phyloP scores from a whole-genome alignment of 2,329 filamentous ascomycete genomes.

The Fusarium duplospermum region DNA sequence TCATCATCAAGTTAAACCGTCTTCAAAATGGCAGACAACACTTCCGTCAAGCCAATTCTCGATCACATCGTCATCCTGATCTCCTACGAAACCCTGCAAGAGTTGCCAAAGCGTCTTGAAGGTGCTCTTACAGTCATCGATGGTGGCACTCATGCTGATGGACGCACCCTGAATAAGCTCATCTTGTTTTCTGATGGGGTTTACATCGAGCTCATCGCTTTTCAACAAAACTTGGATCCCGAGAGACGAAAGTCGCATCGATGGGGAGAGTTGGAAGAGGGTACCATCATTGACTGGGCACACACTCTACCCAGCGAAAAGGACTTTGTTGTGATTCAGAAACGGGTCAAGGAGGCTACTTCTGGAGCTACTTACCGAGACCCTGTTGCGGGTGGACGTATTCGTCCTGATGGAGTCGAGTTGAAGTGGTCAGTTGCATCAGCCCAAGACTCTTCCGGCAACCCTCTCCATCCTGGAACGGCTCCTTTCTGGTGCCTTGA shows the following conservation, averaged over 20 bases:
- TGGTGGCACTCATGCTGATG: slow-evolving; percentile 21
- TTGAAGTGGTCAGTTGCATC: slow-evolving; percentile 30
- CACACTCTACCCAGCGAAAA: slow-evolving; percentile 20
- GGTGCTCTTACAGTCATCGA: slow-evolving; percentile 18
- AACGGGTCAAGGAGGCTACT: not conserved
- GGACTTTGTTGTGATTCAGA: slow-evolving; percentile 11
- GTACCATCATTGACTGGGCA: slow-evolving; percentile 25
- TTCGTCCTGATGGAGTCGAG: slow-evolving; percentile 26
- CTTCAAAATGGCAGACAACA: not conserved
- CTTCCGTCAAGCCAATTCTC: not conserved
- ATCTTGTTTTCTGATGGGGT: slow-evolving; percentile 19
- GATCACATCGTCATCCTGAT: slow-evolving; percentile 29
- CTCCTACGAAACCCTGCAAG: slow-evolving; percentile 16
- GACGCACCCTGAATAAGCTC: slow-evolving; percentile 28
- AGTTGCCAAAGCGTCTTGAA: slow-evolving; percentile 11
- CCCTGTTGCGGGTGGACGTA: slow-evolving; percentile 22
- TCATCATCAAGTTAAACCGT: rapidly evolving
- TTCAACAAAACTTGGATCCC: slow-evolving; percentile 19
- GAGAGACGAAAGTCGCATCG: slow-evolving; percentile 20
- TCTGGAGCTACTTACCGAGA: not conserved
- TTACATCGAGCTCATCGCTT: slow-evolving; percentile 33
- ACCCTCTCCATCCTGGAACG: slow-evolving; percentile 17
- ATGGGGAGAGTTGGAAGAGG: slow-evolving; percentile 25
- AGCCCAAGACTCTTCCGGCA: not conserved
- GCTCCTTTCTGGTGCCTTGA: slow-evolving; percentile 32